Conservation (phyloP, 352 stramenopile species). For the Pythium vanterpoolii region DNA sequence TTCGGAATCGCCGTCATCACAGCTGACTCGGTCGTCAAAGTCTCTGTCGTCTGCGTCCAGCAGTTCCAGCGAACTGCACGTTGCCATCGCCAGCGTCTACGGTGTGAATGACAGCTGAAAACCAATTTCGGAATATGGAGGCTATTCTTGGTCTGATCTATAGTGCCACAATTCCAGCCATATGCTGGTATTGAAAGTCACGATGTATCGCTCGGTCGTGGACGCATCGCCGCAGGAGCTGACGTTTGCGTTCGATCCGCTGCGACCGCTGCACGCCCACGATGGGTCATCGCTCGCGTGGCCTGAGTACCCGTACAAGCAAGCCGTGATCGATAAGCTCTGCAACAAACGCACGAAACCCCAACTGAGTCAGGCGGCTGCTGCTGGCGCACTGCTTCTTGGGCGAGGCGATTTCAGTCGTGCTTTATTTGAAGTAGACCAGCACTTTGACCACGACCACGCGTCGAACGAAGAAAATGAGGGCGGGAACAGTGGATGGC, state of each 20-base stretch:
- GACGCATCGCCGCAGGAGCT: conserved; percentile 29
- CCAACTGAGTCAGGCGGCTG: conserved; percentile 32
- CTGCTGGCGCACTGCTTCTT: conserved; percentile 53
- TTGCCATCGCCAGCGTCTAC: not conserved
- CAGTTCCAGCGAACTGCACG: conserved; percentile 14
- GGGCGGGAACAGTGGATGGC: conserved; percentile 18
- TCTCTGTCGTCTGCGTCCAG: conserved; percentile 5
- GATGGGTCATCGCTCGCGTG: conserved; percentile 42
- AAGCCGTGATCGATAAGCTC: conserved; percentile 55
- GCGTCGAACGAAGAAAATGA: not conserved
- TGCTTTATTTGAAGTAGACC: conserved; percentile 45
- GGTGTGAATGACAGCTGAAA: too few species aligned
- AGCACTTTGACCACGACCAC: conserved; percentile 27
- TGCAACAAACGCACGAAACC: conserved; percentile 26
- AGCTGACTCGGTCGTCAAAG: too few species aligned
- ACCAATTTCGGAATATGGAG: too few species aligned
- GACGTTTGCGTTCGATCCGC: conserved; percentile 53
- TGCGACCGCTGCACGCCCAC: conserved; percentile 42
- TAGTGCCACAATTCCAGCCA: not conserved
- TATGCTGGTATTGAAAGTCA: not conserved
- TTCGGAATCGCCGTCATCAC: not conserved
- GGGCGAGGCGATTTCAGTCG: conserved; percentile 34
- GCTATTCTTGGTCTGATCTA: conserved; percentile 16
- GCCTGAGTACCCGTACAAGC: conserved; percentile 71
- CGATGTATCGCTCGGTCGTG: conserved; percentile 49